Percentiles rank a stretch among this genome's conserved stretches.
Conservation (phyloP, 1,139 yeast species). For the Hansenula anomala region DNA sequence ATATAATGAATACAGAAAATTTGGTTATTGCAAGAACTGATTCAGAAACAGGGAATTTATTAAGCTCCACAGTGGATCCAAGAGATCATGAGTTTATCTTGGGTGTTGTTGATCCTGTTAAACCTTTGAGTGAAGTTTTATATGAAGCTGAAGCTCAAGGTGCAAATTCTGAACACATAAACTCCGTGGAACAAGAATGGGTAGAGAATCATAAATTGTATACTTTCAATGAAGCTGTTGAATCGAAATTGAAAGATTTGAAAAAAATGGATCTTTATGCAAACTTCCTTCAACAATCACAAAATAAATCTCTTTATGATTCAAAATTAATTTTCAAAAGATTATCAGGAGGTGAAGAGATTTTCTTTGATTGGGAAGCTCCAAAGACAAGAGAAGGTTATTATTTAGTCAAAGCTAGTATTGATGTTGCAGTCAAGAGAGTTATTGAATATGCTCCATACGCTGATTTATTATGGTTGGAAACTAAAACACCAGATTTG, state of each 20-base stretch:
- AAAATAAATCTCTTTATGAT: slow-evolving; percentile 27
- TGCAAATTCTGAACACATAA: slow-evolving; percentile 28
- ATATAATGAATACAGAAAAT: slow-evolving; percentile 56
- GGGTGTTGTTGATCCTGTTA: slow-evolving; percentile 37
- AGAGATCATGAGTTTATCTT: slow-evolving; percentile 50
- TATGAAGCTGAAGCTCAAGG: slow-evolving; percentile 39
- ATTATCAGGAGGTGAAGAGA: slow-evolving; percentile 26
- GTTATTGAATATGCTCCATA: slow-evolving; percentile 51
- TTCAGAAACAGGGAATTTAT: slow-evolving; percentile 50
- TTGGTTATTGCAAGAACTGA: slow-evolving; percentile 58
- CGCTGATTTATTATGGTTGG: slow-evolving; percentile 54
- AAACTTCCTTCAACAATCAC: slow-evolving; percentile 23
- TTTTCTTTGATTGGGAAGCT: slow-evolving; percentile 52
- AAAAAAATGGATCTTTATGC: slow-evolving; percentile 30
- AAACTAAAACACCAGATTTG: slow-evolving; percentile 51
- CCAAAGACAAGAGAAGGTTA: slow-evolving; percentile 57
- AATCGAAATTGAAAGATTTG: slow-evolving; percentile 19
- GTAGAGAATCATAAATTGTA: slow-evolving; percentile 33
- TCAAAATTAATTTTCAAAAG: slow-evolving; percentile 30
- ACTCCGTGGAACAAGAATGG: slow-evolving; percentile 41
- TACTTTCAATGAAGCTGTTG: slow-evolving; percentile 48
- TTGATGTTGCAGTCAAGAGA: slow-evolving; percentile 50
- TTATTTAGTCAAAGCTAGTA: slow-evolving; percentile 42
- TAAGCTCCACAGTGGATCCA: slow-evolving; percentile 52
- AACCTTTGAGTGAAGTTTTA: slow-evolving; percentile 44